Base-by-base conservation (phyloP, 1,139 yeast genomes). In the Dujonia santamariae region DNA sequence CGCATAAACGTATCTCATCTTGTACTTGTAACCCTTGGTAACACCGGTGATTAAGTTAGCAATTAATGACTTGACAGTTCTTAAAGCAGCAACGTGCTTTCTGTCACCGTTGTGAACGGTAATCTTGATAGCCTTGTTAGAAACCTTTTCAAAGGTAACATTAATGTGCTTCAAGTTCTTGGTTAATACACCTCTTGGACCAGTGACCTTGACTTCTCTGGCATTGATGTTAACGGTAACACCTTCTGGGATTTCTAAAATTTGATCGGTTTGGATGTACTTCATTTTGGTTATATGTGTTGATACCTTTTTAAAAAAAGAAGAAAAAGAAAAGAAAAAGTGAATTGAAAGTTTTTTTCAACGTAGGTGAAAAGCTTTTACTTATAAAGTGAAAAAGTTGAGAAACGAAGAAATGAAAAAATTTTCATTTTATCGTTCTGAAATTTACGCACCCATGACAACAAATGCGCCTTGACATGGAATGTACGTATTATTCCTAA, bases 1-100 rank as follows among this genome's bases (percentile, higher is more conserved):
- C 83, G 98, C 99, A 68, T 92, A 94, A 54, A 92, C 98, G 72
- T 88, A 90, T 80, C 97, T 87, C 96, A 92, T 83, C 88, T 92
- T 92, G 95, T 92, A 92, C 76, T 85, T 82, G 95, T 76, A 92
- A 72, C 98, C 97, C 79, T 84, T 84, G 70, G 98, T 92, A 64
- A 92, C 98, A 85, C 99, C 98, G 53, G 86, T 86, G 75, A 92
- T 73, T 81, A 92, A 72, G 87, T 94, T 92, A 64, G 87, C 67
- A 60, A 92, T 78, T 65, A 92, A 77, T 53, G 97, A 86, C 78
- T 88, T 88, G 72, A 92, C 97, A 48, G 98, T 92, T 81, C 97
- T 90, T 69, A 92, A 80, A 65, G 97, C 87, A 67, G 99, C 99
- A 70, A 92, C 97, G 77, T 92, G 98, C 83, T 92, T 92, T 83